Conservation (phyloP, 2,329 filamentous ascomycete genomes). For the Pseudogymnoascus sp. region DNA sequence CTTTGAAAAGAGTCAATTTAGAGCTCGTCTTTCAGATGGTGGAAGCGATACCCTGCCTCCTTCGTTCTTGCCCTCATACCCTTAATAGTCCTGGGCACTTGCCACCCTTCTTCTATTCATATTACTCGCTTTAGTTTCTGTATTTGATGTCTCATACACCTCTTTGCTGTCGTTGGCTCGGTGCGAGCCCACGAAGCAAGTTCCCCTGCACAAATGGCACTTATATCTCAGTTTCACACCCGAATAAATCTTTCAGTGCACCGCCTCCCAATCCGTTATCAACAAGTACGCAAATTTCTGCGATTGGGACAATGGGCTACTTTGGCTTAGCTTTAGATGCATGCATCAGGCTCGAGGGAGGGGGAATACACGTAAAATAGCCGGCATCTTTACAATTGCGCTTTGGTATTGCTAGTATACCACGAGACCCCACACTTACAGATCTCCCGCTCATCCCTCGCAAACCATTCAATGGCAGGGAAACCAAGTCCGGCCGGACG, state of each 20-base stretch:
- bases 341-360: background rate
- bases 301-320: background rate
- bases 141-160: background rate
- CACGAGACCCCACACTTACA: background rate
- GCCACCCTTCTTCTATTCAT: background rate
- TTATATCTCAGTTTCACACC: background rate
- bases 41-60: background rate
- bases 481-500: background rate
- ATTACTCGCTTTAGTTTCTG: background rate
- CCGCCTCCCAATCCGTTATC: background rate
- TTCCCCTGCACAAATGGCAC: background rate
- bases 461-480: background rate
- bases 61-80: background rate
- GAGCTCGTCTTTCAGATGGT: background rate
- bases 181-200: background rate
- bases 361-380: background rate
- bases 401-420: slow-evolving; percentile 5
- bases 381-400: background rate
- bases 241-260: background rate
- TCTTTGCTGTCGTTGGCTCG: background rate
- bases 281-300: background rate
- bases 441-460: background rate
- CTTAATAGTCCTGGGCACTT: background rate
- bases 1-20: background rate
- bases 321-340: background rate